phyloP scores from a whole-genome alignment of 1,139 yeast genomes.

The Blastobotrys petasosporus region DNA sequence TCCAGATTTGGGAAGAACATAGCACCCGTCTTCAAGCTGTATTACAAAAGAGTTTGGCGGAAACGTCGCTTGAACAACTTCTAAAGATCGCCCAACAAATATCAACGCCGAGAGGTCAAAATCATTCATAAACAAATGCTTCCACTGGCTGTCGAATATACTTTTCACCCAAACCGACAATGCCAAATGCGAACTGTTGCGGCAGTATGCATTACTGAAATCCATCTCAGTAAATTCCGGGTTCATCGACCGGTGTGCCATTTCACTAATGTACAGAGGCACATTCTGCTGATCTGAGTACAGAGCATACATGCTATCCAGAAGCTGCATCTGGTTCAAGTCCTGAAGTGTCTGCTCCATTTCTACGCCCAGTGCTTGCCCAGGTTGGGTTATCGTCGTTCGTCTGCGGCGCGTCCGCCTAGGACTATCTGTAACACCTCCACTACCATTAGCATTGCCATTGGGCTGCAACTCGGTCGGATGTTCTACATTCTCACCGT shows the following conservation, averaged over 20 bases:
- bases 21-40: slow-evolving; percentile 39
- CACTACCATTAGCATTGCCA: not conserved
- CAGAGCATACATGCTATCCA: slow-evolving; percentile 37
- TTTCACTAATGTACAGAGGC: slow-evolving; percentile 42
- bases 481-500: not conserved
- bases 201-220: slow-evolving; percentile 13
- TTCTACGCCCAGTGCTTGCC: slow-evolving; percentile 8
- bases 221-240: slow-evolving; percentile 36
- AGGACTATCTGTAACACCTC: not conserved
- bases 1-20: slow-evolving; percentile 21
- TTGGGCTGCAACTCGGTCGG: not conserved
- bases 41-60: slow-evolving; percentile 34
- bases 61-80: slow-evolving; percentile 18
- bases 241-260: slow-evolving; percentile 30
- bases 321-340: slow-evolving; percentile 29
- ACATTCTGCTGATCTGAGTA: slow-evolving; percentile 30
- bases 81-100: slow-evolving; percentile 24
- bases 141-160: slow-evolving; percentile 13
- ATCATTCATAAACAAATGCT: slow-evolving; percentile 9
- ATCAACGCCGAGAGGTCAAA: slow-evolving; percentile 18
- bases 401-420: slow-evolving; percentile 3
- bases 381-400: slow-evolving; percentile 5
- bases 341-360: slow-evolving; percentile 26
- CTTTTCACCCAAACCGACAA: slow-evolving; percentile 18
- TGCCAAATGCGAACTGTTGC: slow-evolving; percentile 15